Evolutionary conservation across 768 basidiomycete genomes (phyloP).

Genomic region (Suillus luteus): DNA sequence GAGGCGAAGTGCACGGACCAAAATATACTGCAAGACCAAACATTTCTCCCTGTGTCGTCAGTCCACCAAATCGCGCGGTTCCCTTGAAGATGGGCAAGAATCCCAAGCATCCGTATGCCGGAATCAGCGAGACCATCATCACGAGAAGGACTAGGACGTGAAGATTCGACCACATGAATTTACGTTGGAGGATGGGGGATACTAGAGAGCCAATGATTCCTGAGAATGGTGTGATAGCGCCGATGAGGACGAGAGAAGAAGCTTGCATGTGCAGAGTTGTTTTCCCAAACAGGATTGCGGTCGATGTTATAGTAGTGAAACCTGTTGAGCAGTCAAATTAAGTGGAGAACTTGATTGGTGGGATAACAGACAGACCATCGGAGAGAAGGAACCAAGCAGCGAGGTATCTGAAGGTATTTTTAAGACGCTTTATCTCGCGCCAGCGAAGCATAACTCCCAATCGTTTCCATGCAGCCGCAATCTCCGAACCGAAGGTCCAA

Average conservation of each 20-base stretch:
- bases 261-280: slow-evolving; percentile 82
- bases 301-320: slow-evolving; percentile 91
- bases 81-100: slow-evolving; percentile 59
- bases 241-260: slow-evolving; percentile 76
- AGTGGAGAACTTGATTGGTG: neutral
- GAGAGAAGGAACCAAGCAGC: slow-evolving; percentile 94
- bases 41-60: slow-evolving; percentile 84
- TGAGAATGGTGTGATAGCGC: slow-evolving; percentile 70
- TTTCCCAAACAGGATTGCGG: slow-evolving; percentile 90
- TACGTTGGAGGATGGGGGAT: slow-evolving; percentile 75
- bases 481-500: slow-evolving; percentile 54
- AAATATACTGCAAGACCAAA: slow-evolving; percentile 82
- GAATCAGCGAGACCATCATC: slow-evolving; percentile 63
- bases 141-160: slow-evolving; percentile 69
- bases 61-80: slow-evolving; percentile 57
- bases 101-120: slow-evolving; percentile 81
- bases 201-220: slow-evolving; percentile 86
- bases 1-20: slow-evolving; percentile 44
- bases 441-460: slow-evolving; percentile 75
- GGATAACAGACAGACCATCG: slow-evolving; percentile 58
- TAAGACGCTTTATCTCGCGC: slow-evolving; percentile 70
- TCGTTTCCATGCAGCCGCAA: slow-evolving; percentile 71
- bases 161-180: slow-evolving; percentile 65
- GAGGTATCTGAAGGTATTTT: slow-evolving; percentile 87
- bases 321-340: slow-evolving; percentile 42